These are phyloP conservation scores for Syncephalastrum racemosum DNA, from an alignment of 371 early-diverging fungal species.

Conservation along the genomic window DNA sequence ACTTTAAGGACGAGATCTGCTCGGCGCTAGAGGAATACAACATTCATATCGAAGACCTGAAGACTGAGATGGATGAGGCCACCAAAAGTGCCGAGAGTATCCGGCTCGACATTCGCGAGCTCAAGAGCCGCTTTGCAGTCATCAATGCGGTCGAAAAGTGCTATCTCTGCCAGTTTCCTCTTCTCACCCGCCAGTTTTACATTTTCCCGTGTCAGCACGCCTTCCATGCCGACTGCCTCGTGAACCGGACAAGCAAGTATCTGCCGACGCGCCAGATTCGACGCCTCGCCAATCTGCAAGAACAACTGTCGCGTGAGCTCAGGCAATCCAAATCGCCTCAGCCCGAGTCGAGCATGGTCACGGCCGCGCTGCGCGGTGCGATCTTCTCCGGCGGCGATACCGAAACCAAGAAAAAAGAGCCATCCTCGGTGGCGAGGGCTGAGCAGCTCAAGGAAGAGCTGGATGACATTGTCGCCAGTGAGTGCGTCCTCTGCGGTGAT, in stretches of 20 bases:
- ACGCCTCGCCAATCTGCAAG: constrained; percentile 52
- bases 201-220: constrained; percentile 95
- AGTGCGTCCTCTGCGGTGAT: constrained; percentile 89
- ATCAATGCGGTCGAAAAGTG: constrained; percentile 82
- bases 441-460: constrained; percentile 68
- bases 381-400: constrained; percentile 31
- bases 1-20: constrained; percentile 91
- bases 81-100: constrained; percentile 83
- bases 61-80: constrained; percentile 89
- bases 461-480: constrained; percentile 79
- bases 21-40: constrained; percentile 85
- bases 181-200: constrained; percentile 86
- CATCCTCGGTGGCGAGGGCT: constrained; percentile 34
- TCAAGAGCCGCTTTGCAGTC: constrained; percentile 74
- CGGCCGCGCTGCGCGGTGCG: constrained; percentile 35
- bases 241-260: constrained; percentile 47
- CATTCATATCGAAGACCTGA: constrained; percentile 74
- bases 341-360: constrained; percentile 16
- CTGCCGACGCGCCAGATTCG: constrained; percentile 37
- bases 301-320: constrained; percentile 51
- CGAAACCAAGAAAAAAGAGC: constrained; percentile 8
- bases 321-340: constrained; percentile 2
- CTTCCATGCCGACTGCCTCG: constrained; percentile 90
- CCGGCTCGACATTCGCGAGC: constrained; percentile 74
- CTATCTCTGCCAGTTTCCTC: constrained; percentile 70